These are phyloP conservation scores for Punica granatum DNA, from an alignment of 345 rosid genomes.

Conservation along the genomic window DNA sequence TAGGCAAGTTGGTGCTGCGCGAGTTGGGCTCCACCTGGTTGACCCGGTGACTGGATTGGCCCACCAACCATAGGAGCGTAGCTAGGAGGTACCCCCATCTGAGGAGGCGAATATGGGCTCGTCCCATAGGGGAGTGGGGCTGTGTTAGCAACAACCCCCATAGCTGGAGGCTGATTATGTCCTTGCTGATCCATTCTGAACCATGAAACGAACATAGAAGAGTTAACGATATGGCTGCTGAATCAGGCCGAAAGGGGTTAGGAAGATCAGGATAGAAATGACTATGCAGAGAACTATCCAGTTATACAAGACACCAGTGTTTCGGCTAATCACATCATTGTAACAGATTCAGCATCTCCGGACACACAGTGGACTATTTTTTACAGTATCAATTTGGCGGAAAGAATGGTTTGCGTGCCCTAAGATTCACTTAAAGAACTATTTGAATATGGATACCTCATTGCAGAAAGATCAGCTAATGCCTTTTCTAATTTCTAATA, in stretches of 20 bases:
- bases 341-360: neutral
- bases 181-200: conserved; percentile 74
- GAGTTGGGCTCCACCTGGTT: conserved; percentile 47
- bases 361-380: neutral
- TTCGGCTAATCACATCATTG: neutral
- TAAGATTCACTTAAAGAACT: neutral
- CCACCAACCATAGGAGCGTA: conserved; percentile 33
- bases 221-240: neutral
- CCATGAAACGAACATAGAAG: conserved; percentile 8
- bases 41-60: conserved; percentile 37
- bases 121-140: conserved; percentile 47
- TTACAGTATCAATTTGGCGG: neutral
- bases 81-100: conserved; percentile 37
- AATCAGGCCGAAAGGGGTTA: neutral
- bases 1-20: conserved; percentile 66
- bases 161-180: conserved; percentile 56
- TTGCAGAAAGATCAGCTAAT: neutral
- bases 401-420: neutral
- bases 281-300: neutral
- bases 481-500: neutral
- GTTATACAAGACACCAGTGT: neutral
- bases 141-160: conserved; percentile 35
- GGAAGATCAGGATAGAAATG: neutral
- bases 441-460: neutral
- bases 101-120: conserved; percentile 53